Evolutionary conservation across 495 filamentous ascomycete genomes (phyloP).

Genomic region (Xylaria nigripes): DNA sequence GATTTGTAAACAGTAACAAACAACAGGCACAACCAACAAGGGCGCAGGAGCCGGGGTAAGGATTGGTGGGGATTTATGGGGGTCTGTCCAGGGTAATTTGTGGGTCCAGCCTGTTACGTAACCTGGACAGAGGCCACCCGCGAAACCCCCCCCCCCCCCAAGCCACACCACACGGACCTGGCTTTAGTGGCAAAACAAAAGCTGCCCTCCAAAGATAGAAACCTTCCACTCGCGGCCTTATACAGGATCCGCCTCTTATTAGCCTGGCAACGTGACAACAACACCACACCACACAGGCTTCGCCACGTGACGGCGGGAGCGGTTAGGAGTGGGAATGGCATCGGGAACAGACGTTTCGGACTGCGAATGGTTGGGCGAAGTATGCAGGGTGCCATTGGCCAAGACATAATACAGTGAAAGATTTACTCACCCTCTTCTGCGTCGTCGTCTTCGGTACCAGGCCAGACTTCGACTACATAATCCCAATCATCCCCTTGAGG

Average conservation of each 20-base stretch:
- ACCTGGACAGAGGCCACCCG: too few relatives aligned
- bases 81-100: too few relatives aligned
- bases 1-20: not conserved
- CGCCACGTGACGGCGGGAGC: constrained; percentile 6
- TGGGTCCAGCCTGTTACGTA: too few relatives aligned
- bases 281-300: not conserved
- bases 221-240: not conserved
- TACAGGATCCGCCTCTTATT: not conserved
- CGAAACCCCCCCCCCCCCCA: too few relatives aligned
- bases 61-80: too few relatives aligned
- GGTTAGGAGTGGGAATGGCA: not conserved
- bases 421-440: constrained; percentile 1
- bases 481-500: constrained; percentile 1
- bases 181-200: too few relatives aligned
- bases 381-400: not conserved
- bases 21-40: too few relatives aligned
- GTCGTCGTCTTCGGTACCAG: constrained; percentile 1
- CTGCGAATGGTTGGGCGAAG: not conserved
- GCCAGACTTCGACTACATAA: constrained; percentile 10
- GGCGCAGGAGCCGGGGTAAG: too few relatives aligned
- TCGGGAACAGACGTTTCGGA: not conserved
- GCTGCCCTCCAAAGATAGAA: constrained; percentile 9
- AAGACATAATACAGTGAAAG: not conserved
- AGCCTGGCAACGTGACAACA: not conserved
- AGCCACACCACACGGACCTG: too few relatives aligned